Percentiles rank a stretch among this genome's conserved stretches.
phyloP scores from a whole-genome alignment of 2,329 filamentous ascomycete genomes.

The Hymenoscyphus fructigenus region DNA sequence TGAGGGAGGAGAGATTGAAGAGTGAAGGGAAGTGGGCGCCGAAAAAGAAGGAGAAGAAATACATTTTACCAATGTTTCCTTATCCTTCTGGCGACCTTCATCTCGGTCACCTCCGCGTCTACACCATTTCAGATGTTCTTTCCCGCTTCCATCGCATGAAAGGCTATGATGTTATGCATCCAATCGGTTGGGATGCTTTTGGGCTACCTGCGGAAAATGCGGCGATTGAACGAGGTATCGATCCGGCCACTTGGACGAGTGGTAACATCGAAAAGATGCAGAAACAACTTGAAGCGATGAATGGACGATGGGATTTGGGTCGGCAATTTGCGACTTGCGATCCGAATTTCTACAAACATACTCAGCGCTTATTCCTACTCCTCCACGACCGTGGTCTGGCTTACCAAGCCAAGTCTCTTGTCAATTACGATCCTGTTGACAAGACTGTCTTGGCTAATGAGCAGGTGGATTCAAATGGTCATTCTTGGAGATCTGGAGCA shows the following conservation, averaged over 20 bases:
- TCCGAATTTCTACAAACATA: constrained; percentile 85
- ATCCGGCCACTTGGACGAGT: constrained; percentile 76
- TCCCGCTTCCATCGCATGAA: constrained; percentile 74
- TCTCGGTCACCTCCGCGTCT: constrained; percentile 83
- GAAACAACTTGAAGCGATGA: constrained; percentile 74
- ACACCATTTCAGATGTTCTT: constrained; percentile 85
- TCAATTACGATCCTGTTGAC: constrained; percentile 90
- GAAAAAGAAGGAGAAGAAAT: constrained; percentile 44
- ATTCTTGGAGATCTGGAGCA: constrained; percentile 84
- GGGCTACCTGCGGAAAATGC: constrained; percentile 90
- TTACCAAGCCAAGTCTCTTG: constrained; percentile 78
- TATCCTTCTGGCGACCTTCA: constrained; percentile 87
- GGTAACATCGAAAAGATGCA: constrained; percentile 85
- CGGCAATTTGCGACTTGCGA: constrained; percentile 81
- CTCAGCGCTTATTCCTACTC: constrained; percentile 79
- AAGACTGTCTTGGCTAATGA: constrained; percentile 90
- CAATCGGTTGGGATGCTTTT: constrained; percentile 96
- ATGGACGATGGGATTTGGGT: constrained; percentile 80
- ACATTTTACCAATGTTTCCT: constrained; percentile 89
- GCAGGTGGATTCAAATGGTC: constrained; percentile 83
- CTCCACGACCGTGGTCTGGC: constrained; percentile 73
- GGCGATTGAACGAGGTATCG: constrained; percentile 76
- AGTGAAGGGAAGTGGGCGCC: background rate
- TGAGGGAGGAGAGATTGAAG: background rate
- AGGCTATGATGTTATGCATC: constrained; percentile 73